Evolutionary conservation across 2,329 filamentous ascomycete genomes (phyloP), one percentile per base, ranked within the genome.

Genomic region (Ascochyta pisi): DNA sequence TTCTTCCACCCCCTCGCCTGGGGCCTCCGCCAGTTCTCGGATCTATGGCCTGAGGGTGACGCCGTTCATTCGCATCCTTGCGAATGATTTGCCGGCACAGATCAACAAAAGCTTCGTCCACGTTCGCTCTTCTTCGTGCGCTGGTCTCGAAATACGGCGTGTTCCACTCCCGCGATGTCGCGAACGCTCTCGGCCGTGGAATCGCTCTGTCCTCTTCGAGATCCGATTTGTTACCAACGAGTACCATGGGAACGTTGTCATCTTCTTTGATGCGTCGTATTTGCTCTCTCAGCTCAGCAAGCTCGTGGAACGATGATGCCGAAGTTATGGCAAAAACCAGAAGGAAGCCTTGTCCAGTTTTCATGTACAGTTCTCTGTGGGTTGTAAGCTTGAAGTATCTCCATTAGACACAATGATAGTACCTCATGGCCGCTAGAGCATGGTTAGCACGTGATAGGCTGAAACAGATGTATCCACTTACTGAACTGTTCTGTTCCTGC

Each of bases 401-500:
- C 33, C 26, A n/a, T 42, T 62, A 65, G 46, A 53, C 58, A 53
- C 54, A 54, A 66, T 27, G 27, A 37, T 31, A n/a, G 29, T 73
- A 73, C 68, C 72, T 73, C 71, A 73, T 74, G 27, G 71, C 72
- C 58, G 72, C 69, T 73, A 38, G 22, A 19, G 24, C 12, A 6
- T 48, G 13, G 43, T 73, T 59, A 73, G 67, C 43, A 34, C 10
- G 19, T 45, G 15, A 38, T 47, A 22, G 16, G 24, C 34, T 37
- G 24, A 8, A 31, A 34, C 10, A 3, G 12, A 23, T 27, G 26
- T 27, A 37, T 50, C 23, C 13, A 82, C 89, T 78, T 83, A 94
- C 91, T 94, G 78, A 96, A 96, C 75, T 96, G 92, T 75, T 96
- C 92, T 63, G 92, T 96, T 56, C 92, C 92, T 64, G 92, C 92